Evolutionary conservation across 768 basidiomycete species (phyloP).

Genomic region (Hypholoma fasciculare): DNA sequence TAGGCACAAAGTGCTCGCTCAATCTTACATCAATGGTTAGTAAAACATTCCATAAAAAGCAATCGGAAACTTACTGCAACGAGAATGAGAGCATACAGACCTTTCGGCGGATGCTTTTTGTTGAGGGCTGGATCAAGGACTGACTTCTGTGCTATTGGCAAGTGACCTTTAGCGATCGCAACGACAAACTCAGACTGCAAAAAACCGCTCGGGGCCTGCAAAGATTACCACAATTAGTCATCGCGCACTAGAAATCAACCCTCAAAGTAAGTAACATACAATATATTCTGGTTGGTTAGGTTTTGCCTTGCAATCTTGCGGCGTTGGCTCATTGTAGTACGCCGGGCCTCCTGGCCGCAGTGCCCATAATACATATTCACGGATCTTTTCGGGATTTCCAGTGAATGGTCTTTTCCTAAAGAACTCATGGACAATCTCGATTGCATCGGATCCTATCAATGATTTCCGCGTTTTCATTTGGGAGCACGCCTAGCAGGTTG

Average conservation of each 20-base stretch:
- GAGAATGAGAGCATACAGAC: slow-evolving; percentile 13
- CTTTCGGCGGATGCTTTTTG: slow-evolving; percentile 16
- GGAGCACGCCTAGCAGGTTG: not conserved
- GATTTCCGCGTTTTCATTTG: slow-evolving; percentile 9
- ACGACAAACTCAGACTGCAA: slow-evolving; percentile 11
- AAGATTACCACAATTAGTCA: not conserved
- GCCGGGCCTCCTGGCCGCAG: slow-evolving; percentile 4
- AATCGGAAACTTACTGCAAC: slow-evolving; percentile 8
- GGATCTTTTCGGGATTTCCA: not conserved
- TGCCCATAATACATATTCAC: slow-evolving; percentile 7
- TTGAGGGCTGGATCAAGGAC: slow-evolving; percentile 4
- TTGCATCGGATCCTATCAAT: not conserved
- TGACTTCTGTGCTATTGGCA: slow-evolving; percentile 8
- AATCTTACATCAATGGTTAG: not conserved
- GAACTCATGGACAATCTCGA: slow-evolving; percentile 5
- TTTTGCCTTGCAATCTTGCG: not conserved
- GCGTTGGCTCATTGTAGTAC: slow-evolving; percentile 8
- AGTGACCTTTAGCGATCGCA: not conserved
- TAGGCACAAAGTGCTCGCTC: slow-evolving; percentile 4
- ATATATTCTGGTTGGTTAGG: not conserved
- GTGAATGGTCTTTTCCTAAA: slow-evolving; percentile 1
- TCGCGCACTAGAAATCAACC: not conserved
- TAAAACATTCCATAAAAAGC: not conserved
- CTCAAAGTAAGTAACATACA: not conserved
- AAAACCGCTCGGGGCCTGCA: slow-evolving; percentile 13